These are phyloP conservation scores for Colletotrichum gloeosporioides DNA, from an alignment of 2,329 filamentous ascomycete genomes.

Conservation along the genomic window DNA sequence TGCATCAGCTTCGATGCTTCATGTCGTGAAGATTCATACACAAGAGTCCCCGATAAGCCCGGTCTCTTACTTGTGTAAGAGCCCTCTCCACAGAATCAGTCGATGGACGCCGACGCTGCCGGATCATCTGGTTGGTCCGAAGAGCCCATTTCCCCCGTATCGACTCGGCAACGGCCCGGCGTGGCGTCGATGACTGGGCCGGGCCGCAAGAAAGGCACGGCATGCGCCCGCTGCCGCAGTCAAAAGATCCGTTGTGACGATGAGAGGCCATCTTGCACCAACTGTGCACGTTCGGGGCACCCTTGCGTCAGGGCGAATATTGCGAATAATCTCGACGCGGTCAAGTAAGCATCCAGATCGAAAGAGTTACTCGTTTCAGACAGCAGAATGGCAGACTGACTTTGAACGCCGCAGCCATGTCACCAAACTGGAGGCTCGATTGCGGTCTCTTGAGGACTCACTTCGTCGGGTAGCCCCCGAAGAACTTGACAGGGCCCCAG, in stretches of 20 bases:
- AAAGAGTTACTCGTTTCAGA: not conserved
- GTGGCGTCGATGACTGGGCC: not conserved
- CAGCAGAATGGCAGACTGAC: not conserved
- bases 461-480: not conserved
- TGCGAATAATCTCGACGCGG: not conserved
- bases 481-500: not conserved
- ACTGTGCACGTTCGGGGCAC: conserved; percentile 32
- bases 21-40: not conserved
- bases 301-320: conserved; percentile 29
- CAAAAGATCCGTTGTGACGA: conserved; percentile 37
- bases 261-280: conserved; percentile 32
- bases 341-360: not conserved
- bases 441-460: not conserved
- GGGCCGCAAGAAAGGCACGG: conserved; percentile 33
- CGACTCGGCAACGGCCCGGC: not conserved
- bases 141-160: not conserved
- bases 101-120: not conserved
- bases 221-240: conserved; percentile 34
- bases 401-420: not conserved
- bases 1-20: not conserved
- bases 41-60: not conserved
- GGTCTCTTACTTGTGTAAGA: not conserved
- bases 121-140: not conserved
- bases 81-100: not conserved
- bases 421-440: not conserved